These are phyloP conservation scores for Wickerhamomyces silvicola DNA, from an alignment of 805 yeast species.

Conservation along the genomic window DNA sequence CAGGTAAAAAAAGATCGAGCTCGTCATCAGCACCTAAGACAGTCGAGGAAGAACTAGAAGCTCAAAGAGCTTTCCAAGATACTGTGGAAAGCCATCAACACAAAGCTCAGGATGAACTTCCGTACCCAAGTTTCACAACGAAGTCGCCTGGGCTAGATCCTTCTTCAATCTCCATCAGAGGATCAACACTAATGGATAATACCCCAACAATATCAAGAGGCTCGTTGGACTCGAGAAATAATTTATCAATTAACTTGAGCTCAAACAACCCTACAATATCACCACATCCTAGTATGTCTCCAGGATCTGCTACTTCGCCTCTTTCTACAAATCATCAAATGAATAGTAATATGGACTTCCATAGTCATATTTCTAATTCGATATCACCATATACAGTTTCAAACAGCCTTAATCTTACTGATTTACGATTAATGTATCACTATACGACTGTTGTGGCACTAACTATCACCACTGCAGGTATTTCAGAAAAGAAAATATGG, in stretches of 20 bases:
- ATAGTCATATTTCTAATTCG: conserved; percentile 5
- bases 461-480: conserved; percentile 87
- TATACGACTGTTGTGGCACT: conserved; percentile 80
- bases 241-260: conserved; percentile 18
- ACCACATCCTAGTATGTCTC: conserved; percentile 24
- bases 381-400: conserved; percentile 29
- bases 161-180: background rate
- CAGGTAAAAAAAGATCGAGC: conserved; percentile 6
- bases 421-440: conserved; percentile 78
- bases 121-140: conserved; percentile 7
- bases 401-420: conserved; percentile 49
- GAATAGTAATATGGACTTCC: conserved; percentile 1
- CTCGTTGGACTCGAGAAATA: conserved; percentile 13
- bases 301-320: conserved; percentile 20
- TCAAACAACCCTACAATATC: conserved; percentile 24
- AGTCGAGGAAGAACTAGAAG: conserved; percentile 6
- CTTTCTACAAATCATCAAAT: conserved; percentile 12
- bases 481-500: conserved; percentile 83
- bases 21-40: conserved; percentile 11
- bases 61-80: too few species aligned
- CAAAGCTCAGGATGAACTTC: too few species aligned
- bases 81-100: too few species aligned
- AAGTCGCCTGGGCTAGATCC: conserved; percentile 3
- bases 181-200: background rate
- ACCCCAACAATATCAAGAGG: conserved; percentile 1